Evolutionary conservation across 2,329 filamentous ascomycete species (phyloP), one percentile per base, ranked within the genome.

Genomic region (Colletotrichum scovillei): DNA sequence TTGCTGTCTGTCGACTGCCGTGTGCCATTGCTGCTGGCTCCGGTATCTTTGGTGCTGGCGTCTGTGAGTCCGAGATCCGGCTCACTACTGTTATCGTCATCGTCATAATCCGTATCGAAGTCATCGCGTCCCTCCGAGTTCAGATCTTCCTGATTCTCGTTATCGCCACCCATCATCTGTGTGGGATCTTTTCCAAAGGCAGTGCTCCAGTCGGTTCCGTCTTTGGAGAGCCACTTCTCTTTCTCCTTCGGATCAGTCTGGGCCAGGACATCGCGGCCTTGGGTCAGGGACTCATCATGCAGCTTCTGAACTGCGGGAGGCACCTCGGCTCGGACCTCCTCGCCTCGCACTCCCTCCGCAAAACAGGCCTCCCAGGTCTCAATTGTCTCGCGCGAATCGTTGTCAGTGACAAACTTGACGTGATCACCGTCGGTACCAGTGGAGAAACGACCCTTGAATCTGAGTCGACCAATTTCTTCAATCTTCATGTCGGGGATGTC

Each of bases 321-420:
- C 0, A 98, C 86, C 78, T 97, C 93, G 28, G 91, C 88, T 11
- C 89, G 85, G 0, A 98, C 94, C 32, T 91, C 88, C 68, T 92
- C 89, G 16, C 87, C 84, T 2, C 97, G 91, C 0, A 98, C 94
- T 14, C 96, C 96, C 81, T 98, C 95, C 0, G 95, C 91, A 53
- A 93, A 90, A 81, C 96, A 98, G 0, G 95, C 94, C 82, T 98
- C 95, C 95, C 95, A 98, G 0, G 93, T 94, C 84, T 98, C 96
- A 76, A 94, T 97, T 0, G 95, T 98, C 85, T 98, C 97, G 38
- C 96, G 92, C 1, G 93, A 92, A 80, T 97, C 92, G 78, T 97
- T 98, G 81, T 97, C 94, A 60, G 91, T 90, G 26, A 98, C 92
- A 77, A 98, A 98, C 1, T 87, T 88, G 76, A 94, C 89, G 80